Conservation (phyloP, 441 rosid genomes). For the Sinapis alba region DNA sequence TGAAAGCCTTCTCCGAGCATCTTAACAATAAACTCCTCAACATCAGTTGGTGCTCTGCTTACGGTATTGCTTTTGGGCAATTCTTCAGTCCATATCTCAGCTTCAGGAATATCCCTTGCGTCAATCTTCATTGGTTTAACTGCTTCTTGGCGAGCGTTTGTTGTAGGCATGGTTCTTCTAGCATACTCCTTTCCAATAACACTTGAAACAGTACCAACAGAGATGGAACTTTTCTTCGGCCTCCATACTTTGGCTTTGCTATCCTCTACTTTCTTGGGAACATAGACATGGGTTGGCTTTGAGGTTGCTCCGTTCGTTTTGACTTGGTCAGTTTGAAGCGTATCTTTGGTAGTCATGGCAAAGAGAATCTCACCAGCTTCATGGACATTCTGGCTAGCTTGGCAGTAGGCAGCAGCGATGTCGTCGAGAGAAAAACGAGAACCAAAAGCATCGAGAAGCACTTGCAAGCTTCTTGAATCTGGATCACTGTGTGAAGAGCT, state of each 20-base stretch:
- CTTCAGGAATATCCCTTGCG: constrained; percentile 46
- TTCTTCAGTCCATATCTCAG: constrained; percentile 46
- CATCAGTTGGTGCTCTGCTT: constrained; percentile 36
- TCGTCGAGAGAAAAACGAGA: constrained; percentile 53
- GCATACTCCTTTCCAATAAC: constrained; percentile 53
- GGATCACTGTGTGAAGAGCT: constrained; percentile 35
- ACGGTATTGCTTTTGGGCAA: constrained; percentile 16
- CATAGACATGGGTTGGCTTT: constrained; percentile 19
- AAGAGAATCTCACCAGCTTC: constrained; percentile 52
- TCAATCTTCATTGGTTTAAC: constrained; percentile 56
- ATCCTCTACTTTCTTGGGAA: constrained; percentile 30
- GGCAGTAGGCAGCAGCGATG: constrained; percentile 49
- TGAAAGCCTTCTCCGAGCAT: constrained; percentile 68
- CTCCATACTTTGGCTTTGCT: constrained; percentile 29
- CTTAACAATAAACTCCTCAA: constrained; percentile 54
- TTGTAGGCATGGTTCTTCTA: constrained; percentile 39
- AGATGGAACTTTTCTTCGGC: constrained; percentile 43
- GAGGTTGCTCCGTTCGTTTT: constrained; percentile 32
- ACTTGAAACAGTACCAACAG: constrained; percentile 56
- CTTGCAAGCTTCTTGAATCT: constrained; percentile 39
- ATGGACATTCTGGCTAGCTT: constrained; percentile 43
- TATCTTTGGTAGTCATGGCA: constrained; percentile 37
- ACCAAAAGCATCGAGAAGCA: constrained; percentile 54
- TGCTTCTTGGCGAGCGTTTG: constrained; percentile 40
- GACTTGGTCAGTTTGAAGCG: constrained; percentile 30